Evolutionary conservation across 2,329 filamentous ascomycete genomes (phyloP), one percentile per base, ranked within the genome.

Genomic region (Ophioceras dolichostomum): DNA sequence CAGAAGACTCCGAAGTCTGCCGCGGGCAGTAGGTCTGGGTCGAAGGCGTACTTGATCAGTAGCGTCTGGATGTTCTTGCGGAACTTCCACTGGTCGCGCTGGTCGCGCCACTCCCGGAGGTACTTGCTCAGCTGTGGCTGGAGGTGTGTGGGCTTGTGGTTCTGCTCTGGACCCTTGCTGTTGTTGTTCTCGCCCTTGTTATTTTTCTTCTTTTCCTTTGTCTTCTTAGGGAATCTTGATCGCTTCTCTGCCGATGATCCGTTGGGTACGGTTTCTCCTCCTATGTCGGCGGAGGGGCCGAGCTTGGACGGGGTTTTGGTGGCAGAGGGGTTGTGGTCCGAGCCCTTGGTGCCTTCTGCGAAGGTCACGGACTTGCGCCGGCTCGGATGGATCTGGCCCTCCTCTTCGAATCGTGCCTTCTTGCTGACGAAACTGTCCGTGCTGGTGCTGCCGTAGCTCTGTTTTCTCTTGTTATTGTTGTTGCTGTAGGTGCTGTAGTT

Each of bases 1-100:
- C 81, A 74, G 30, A 95, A 75, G 17, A 76, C 67, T 33, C 72
- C 61, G 41, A 94, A 93, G 56, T 93, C 86, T 24, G 34, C 26
- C 18, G 34, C 27, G 10, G 34, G 34, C 27, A 37, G n/a, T 17
- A 37, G 27, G 18, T 20, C 34, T 12, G 34, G 34, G 17, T 28
- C 28, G 54, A 93, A 84, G 32, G 83, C 62, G 62, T 93, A 78
- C 57, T 91, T 89, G 53, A 95, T 73, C 10, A 95, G 67, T 47
- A 84, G 76, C 38, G 79, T 84, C 58, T 95, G 88, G 53, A 86
- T 77, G 48, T 86, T 88, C 63, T 95, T 95, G 65, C 93, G 94
- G 66, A 95, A 96, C 58, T 94, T 95, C 89, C 89, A 96, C 47
- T 67, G 67, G 9, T 70, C 64, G 40, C 77, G 77, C 42, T 77